These are phyloP conservation scores for Chaetomium cochliodes DNA, from an alignment of 495 filamentous ascomycete genomes.

Conservation along the genomic window DNA sequence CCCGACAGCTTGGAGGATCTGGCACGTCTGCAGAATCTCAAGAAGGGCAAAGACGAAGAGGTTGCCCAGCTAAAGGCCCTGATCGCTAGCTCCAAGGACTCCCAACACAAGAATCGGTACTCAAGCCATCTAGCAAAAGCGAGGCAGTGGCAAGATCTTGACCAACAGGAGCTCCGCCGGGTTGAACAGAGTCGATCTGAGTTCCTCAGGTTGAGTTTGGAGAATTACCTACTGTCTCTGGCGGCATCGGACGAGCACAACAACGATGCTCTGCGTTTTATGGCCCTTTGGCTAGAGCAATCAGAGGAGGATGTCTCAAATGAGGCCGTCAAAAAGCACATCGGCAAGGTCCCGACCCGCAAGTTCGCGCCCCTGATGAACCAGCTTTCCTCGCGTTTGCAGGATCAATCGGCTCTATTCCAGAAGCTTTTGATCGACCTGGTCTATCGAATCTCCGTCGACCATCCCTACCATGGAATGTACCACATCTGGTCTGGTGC, in stretches of 20 bases:
- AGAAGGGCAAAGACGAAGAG: slow-evolving; percentile 76
- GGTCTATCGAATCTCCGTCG: slow-evolving; percentile 75
- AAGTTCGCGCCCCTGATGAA: slow-evolving; percentile 96
- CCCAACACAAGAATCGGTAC: slow-evolving; percentile 42
- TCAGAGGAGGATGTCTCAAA: slow-evolving; percentile 71
- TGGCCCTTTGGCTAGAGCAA: slow-evolving; percentile 88
- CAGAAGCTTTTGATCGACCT: slow-evolving; percentile 70
- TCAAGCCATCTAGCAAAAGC: slow-evolving; percentile 56
- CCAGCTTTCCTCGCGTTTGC: slow-evolving; percentile 85
- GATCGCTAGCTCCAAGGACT: slow-evolving; percentile 40
- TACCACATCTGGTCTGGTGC: slow-evolving; percentile 87
- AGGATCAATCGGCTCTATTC: slow-evolving; percentile 66
- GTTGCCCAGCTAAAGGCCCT: slow-evolving; percentile 63
- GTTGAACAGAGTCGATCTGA: slow-evolving; percentile 70
- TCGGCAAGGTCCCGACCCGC: slow-evolving; percentile 72
- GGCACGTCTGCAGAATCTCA: slow-evolving; percentile 72
- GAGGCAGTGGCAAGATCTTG: slow-evolving; percentile 85
- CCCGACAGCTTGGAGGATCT: slow-evolving; percentile 82
- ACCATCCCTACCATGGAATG: slow-evolving; percentile 95
- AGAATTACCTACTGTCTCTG: slow-evolving; percentile 88
- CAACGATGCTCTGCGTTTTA: slow-evolving; percentile 89
- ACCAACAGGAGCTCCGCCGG: slow-evolving; percentile 80
- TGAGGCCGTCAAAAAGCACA: slow-evolving; percentile 65
- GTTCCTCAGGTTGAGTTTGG: slow-evolving; percentile 81
- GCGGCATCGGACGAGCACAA: slow-evolving; percentile 82